A percentile compares a stretch with the other conserved stretches of the same genome.
Conservation (phyloP, 352 stramenopile genomes). For the Phytophthora podocarpi region DNA sequence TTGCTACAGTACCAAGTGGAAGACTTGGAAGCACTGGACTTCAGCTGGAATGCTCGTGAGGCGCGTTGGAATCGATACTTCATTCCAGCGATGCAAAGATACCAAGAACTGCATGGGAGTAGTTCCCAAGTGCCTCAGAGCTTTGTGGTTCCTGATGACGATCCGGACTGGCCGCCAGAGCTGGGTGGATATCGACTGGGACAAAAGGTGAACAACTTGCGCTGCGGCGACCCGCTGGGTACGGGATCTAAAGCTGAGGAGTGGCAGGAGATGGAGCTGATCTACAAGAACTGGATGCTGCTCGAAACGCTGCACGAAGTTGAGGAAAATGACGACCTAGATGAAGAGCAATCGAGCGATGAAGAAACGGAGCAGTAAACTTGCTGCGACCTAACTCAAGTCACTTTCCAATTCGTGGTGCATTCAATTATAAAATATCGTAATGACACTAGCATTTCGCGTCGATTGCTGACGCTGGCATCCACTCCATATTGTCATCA, state of each 20-base stretch:
- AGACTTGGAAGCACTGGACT: slow-evolving; percentile 34
- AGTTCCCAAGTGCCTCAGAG: slow-evolving; percentile 38
- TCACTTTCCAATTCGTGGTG: slow-evolving; percentile 9
- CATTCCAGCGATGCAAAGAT: slow-evolving; percentile 38
- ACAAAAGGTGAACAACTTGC: slow-evolving; percentile 55
- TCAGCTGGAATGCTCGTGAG: slow-evolving; percentile 44
- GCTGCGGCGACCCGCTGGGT: slow-evolving; percentile 22
- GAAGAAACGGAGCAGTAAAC: slow-evolving; percentile 4
- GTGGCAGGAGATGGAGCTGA: slow-evolving; percentile 42
- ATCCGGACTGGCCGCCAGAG: slow-evolving; percentile 31
- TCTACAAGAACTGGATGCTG: slow-evolving; percentile 53
- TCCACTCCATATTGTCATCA: slow-evolving; percentile 23
- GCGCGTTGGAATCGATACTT: slow-evolving; percentile 47
- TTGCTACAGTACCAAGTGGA: slow-evolving; percentile 40
- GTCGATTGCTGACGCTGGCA: no score
- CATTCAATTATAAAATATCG: slow-evolving; percentile 37
- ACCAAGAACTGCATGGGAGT: slow-evolving; percentile 35
- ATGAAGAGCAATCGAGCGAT: neutral
- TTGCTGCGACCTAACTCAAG: no score
- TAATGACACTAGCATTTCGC: slow-evolving; percentile 17
- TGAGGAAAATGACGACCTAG: neutral
- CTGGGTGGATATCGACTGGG: slow-evolving; percentile 44
- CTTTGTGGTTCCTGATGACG: slow-evolving; percentile 42
- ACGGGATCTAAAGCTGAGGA: slow-evolving; percentile 15
- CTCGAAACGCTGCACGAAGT: slow-evolving; percentile 45